Evolutionary conservation across 2,329 filamentous ascomycete species (phyloP).

Genomic region (Cladorrhinum sp.): DNA sequence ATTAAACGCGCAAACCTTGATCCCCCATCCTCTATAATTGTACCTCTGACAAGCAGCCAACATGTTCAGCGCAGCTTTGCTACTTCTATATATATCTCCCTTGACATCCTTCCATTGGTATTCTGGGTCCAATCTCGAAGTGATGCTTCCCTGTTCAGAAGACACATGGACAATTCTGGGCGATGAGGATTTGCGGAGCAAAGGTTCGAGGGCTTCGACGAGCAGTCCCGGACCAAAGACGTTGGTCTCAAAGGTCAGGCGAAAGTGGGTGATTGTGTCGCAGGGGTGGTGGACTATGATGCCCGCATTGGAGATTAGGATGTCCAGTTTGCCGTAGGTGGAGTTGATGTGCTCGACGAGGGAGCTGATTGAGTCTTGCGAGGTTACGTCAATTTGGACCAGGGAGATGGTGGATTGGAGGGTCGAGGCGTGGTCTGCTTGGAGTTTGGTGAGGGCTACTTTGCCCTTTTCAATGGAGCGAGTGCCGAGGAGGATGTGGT

Average conservation of each 20-base stretch:
- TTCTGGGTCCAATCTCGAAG: conserved; percentile 25
- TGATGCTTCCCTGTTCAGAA: conserved; percentile 34
- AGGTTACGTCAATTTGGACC: conserved; percentile 56
- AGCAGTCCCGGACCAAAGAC: conserved; percentile 31
- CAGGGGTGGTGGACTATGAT: conserved; percentile 49
- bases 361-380: conserved; percentile 53
- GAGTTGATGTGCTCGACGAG: conserved; percentile 50
- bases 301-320: conserved; percentile 59
- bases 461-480: conserved; percentile 39
- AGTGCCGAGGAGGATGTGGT: conserved; percentile 39
- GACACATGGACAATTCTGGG: conserved; percentile 36
- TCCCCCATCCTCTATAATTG: conserved; percentile 25
- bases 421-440: conserved; percentile 42
- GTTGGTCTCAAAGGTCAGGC: conserved; percentile 46
- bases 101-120: conserved; percentile 17
- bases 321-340: conserved; percentile 50
- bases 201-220: conserved; percentile 32
- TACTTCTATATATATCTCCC: conserved; percentile 33
- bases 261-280: conserved; percentile 54
- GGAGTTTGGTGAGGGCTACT: conserved; percentile 30
- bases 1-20: conserved; percentile 34
- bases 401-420: conserved; percentile 54
- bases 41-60: conserved; percentile 31
- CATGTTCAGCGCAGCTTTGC: conserved; percentile 40
- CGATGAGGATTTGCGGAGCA: conserved; percentile 31